phyloP scores from a whole-genome alignment of 2,329 filamentous ascomycete species.

The Xylariomycetidae sp. region DNA sequence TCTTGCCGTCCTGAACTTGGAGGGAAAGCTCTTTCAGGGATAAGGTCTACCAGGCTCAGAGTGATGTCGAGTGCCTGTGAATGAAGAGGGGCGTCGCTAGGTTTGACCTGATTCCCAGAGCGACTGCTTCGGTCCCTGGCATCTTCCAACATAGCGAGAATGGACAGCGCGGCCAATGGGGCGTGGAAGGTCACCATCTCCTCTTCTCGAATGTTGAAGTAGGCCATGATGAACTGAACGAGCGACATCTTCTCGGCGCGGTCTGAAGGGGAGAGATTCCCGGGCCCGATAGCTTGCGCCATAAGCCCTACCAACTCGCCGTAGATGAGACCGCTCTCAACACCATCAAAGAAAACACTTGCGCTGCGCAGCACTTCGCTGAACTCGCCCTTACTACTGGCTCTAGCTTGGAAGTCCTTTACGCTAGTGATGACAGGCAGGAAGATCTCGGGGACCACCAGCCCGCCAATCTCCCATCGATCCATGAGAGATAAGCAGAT shows the following conservation, averaged over 20 bases:
- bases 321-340: slow-evolving; percentile 91
- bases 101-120: slow-evolving; percentile 5
- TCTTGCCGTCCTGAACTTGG: slow-evolving; percentile 16
- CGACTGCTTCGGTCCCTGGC: slow-evolving; percentile 31
- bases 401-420: slow-evolving; percentile 62
- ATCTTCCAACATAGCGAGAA: slow-evolving; percentile 55
- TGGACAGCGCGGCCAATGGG: slow-evolving; percentile 65
- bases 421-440: slow-evolving; percentile 79
- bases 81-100: slow-evolving; percentile 14
- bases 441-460: slow-evolving; percentile 84
- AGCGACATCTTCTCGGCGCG: slow-evolving; percentile 62
- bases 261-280: slow-evolving; percentile 36
- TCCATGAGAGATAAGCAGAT: slow-evolving; percentile 97
- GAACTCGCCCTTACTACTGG: slow-evolving; percentile 63
- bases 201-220: slow-evolving; percentile 93
- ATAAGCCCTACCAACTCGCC: slow-evolving; percentile 70
- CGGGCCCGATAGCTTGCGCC: slow-evolving; percentile 49
- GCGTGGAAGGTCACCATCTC: slow-evolving; percentile 89
- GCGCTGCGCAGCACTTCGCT: slow-evolving; percentile 87
- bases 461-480: slow-evolving; percentile 90
- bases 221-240: slow-evolving; percentile 72
- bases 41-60: slow-evolving; percentile 53
- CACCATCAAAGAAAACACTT: slow-evolving; percentile 93
- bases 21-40: slow-evolving; percentile 59
- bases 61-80: slow-evolving; percentile 41